phyloP scores from a whole-genome alignment of 176 grass and related monocot genomes.

The Puya raimondii region DNA sequence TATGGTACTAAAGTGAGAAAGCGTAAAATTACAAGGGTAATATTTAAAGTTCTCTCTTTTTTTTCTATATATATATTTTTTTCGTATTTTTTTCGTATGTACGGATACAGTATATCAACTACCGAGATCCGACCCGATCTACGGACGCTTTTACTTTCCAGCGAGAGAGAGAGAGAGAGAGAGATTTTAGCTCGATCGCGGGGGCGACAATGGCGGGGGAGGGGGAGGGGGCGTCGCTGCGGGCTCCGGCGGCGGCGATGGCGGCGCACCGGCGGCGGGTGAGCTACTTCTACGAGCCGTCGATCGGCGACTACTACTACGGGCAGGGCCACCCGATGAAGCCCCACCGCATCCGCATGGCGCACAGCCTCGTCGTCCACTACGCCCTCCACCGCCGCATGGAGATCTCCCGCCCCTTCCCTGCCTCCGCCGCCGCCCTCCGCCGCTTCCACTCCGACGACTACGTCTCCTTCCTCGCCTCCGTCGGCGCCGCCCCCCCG shows the following conservation, averaged over 20 bases:
- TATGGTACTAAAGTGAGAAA: too few relatives aligned
- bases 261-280: conserved; percentile 45
- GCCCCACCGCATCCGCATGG: conserved; percentile 91
- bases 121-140: too few relatives aligned
- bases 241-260: conserved; percentile 34
- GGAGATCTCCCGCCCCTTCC: conserved; percentile 57
- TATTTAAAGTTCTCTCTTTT: too few relatives aligned
- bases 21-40: too few relatives aligned
- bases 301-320: conserved; percentile 91
- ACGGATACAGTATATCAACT: too few relatives aligned
- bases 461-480: conserved; percentile 61
- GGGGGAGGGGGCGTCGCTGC: conserved; percentile 52
- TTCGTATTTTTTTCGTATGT: too few relatives aligned
- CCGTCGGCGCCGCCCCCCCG: conserved; percentile 29
- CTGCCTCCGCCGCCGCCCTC: conserved; percentile 59
- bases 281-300: conserved; percentile 95
- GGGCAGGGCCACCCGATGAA: conserved; percentile 96
- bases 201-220: background rate
- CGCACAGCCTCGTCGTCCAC: conserved; percentile 81
- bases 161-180: too few relatives aligned
- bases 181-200: too few relatives aligned
- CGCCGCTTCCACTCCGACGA: conserved; percentile 77
- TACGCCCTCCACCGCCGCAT: conserved; percentile 76
- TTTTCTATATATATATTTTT: too few relatives aligned
- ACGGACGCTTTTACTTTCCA: too few relatives aligned